Base-by-base conservation (phyloP, 148 eudicot genomes). In the Diospyros lotus region DNA sequence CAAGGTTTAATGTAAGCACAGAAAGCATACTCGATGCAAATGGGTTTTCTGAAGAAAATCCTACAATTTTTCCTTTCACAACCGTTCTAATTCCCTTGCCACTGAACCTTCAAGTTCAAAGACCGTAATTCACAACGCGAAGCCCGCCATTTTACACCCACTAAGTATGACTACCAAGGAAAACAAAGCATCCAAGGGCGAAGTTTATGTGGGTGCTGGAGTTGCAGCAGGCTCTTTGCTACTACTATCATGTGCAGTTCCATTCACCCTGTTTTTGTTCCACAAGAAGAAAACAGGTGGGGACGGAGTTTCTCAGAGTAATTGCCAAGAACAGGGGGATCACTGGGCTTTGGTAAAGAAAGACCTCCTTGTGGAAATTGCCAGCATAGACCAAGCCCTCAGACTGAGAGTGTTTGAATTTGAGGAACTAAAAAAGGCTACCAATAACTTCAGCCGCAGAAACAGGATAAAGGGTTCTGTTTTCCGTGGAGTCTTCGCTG, bases 51-150 rank as follows among this genome's bases (percentile, higher is more conserved):
- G 82, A 73, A 40, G 77, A 83, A 75, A 75, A 82, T 68, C 56
- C 85, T 0, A 69, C 73, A 39, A 81, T 90, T 9, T 71, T 78
- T 39, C 87, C 92, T 46, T 83, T 83, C 39, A 88, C 95, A 10
- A 86, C 90, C 7, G 78, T 92, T 68, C 77, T 92, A 45, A 78
- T 92, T 74, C 91, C 97, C 46, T 77, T 92, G 38, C 82, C 74
- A 45, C 60, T 28, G 82, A 86, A 53, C 95, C 90, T 11, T 74
- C 81, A 76, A 83, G 82, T 56, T 89, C 89, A 38, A 71, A 61
- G 43, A 79, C 82, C 51, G 17, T 52, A 38, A 80, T 69, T 66
- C 84, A 51, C 39, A 12, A 28, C 64, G 39, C 12, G 66, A 66
- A 50, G 51, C 45, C 18, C 6, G 46, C 38, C 15, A 10, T 38